phyloP scores from a whole-genome alignment of 2,329 filamentous ascomycete species.

The Colletotrichum orbiculare region DNA sequence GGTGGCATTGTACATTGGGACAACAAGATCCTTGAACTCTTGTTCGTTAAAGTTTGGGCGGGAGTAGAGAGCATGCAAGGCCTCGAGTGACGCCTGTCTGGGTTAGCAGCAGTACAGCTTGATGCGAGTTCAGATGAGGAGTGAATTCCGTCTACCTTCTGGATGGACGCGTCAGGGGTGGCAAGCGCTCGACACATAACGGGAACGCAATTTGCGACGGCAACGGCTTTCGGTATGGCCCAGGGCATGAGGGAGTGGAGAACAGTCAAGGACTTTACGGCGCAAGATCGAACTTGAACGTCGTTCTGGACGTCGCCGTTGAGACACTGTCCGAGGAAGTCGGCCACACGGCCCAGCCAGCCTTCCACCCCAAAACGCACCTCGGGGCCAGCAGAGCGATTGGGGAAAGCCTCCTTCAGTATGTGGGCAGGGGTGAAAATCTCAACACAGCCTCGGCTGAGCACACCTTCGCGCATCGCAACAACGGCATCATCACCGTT shows the following conservation, averaged over 20 bases:
- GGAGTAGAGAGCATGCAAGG: conserved; percentile 84
- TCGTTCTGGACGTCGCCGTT: conserved; percentile 72
- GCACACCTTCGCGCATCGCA: conserved; percentile 81
- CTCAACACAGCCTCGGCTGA: conserved; percentile 92
- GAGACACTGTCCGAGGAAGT: conserved; percentile 79
- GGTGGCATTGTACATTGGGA: conserved; percentile 80
- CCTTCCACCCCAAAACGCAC: conserved; percentile 85
- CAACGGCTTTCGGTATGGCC: conserved; percentile 86
- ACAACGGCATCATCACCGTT: conserved; percentile 89
- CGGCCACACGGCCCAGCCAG: conserved; percentile 83
- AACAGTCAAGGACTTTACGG: conserved; percentile 80
- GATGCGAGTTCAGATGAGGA: background rate
- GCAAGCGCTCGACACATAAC: conserved; percentile 79
- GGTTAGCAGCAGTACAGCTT: conserved; percentile 37
- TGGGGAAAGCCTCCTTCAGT: conserved; percentile 79
- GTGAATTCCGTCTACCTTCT: conserved; percentile 66
- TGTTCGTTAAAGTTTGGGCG: conserved; percentile 79
- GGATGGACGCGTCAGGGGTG: conserved; percentile 75
- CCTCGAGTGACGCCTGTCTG: conserved; percentile 79
- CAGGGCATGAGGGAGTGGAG: conserved; percentile 85
- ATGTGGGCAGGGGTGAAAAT: conserved; percentile 87
- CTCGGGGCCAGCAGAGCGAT: conserved; percentile 73
- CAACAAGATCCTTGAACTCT: conserved; percentile 82
- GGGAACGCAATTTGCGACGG: conserved; percentile 75
- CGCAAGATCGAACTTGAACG: conserved; percentile 75